A percentile compares a stretch with the other conserved stretches of the same genome.
These are phyloP conservation scores for Strobilomyces confusus DNA, from an alignment of 768 basidiomycete genomes.

Conservation along the genomic window DNA sequence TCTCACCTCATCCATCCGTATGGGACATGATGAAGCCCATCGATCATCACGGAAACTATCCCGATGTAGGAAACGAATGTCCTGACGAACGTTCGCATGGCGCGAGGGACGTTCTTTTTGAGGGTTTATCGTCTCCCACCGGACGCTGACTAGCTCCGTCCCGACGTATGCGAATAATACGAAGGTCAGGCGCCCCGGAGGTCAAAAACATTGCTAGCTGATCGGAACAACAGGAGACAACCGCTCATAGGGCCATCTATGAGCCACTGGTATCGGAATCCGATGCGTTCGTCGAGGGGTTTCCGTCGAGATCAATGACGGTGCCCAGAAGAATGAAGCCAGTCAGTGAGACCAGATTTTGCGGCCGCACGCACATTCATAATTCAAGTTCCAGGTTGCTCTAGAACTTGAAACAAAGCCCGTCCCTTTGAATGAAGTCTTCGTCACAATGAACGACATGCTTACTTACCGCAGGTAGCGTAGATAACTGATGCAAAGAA, in stretches of 20 bases:
- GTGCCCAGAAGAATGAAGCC: constrained; percentile 27
- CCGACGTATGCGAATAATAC: constrained; percentile 72
- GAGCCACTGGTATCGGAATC: constrained; percentile 44
- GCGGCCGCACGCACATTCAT: constrained; percentile 66
- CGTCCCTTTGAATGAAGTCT: neutral
- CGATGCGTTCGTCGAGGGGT: constrained; percentile 31
- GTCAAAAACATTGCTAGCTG: constrained; percentile 55
- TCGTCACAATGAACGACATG: neutral
- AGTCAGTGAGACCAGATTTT: constrained; percentile 44
- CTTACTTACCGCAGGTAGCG: neutral
- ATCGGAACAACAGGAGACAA: constrained; percentile 45
- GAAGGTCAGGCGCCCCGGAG: constrained; percentile 73
- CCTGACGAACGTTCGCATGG: constrained; percentile 60
- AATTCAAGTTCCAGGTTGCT: constrained; percentile 70
- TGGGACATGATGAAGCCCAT: constrained; percentile 67
- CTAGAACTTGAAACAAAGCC: neutral
- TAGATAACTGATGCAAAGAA: neutral
- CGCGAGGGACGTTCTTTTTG: constrained; percentile 70
- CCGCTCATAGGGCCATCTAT: constrained; percentile 57
- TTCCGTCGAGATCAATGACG: constrained; percentile 47
- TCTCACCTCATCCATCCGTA: constrained; percentile 42
- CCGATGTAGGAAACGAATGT: constrained; percentile 64
- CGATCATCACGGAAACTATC: constrained; percentile 68
- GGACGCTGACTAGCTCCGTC: constrained; percentile 73
- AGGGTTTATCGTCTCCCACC: constrained; percentile 56